Base-by-base conservation (phyloP, 495 filamentous ascomycete genomes). In the Ramalina peruviana region DNA sequence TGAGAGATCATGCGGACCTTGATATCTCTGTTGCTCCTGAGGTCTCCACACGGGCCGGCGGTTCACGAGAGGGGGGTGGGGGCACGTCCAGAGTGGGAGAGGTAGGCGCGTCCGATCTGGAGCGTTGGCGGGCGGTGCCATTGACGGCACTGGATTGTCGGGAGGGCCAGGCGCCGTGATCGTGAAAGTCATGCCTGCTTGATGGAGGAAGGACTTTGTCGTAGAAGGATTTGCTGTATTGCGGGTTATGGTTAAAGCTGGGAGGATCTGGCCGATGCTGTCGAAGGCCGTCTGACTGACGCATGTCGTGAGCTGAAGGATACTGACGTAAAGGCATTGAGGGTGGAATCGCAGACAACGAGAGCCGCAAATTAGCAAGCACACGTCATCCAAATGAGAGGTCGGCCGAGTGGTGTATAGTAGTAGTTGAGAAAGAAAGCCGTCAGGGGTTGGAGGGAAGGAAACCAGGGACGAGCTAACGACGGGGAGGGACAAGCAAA, bases 141-240 rank as follows among this genome's bases (percentile, higher is more conserved):
- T 39, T 49, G 39, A 26, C 40, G 20, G 40, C 45, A 46, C 36
- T 49, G 19, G 54, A 26, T 25, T 45, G 40, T 37, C 54, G 36
- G 9, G 50, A 47, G 39, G 54, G 54, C 38, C 44, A 50, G 30
- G 19, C 15, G 30, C 45, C 37, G 19, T 27, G 45, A 36, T 56
- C 49, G 26, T 56, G 49, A 17, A 49, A 49, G 36, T 56, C 50
- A 36, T 51, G 43, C 17, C 30, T 41, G 26, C 54, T 50, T 17
- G 52, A 43, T 45, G 54, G 54, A 45, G 54, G 54, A 6, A 56
- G 48, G 10, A 53, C 52, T 37, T 53, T 56, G 11, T 56, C 50
- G 36, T 56, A 56, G 50, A 46, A 40, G 40, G 44, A 38, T 45
- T 50, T 56, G 25, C 15, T 49, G 17, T 48, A 41, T 36, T 52